These are phyloP conservation scores for Dichotomocladium elegans DNA, from an alignment of 371 early-diverging fungal species.

Conservation along the genomic window DNA sequence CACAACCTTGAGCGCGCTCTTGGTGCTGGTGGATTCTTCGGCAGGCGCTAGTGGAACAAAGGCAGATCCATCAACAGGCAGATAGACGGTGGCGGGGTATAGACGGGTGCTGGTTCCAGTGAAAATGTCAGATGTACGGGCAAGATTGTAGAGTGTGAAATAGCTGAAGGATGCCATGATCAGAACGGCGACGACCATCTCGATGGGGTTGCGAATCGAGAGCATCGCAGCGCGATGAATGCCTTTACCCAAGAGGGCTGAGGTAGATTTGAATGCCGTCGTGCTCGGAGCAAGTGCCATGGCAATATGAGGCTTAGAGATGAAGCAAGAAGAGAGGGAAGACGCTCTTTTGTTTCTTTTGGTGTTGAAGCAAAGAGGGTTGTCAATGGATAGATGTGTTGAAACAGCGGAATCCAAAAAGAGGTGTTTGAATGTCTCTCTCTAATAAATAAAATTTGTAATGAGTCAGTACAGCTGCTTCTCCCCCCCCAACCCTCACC, in stretches of 20 bases:
- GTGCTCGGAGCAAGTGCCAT: conserved; percentile 1
- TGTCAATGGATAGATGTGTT: background rate
- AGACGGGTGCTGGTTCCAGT: conserved; percentile 49
- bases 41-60: conserved; percentile 8
- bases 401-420: background rate
- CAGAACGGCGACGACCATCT: conserved; percentile 72
- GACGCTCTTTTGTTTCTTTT: no score
- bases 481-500: no score
- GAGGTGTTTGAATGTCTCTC: no score
- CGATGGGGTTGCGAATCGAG: conserved; percentile 69
- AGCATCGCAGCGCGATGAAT: conserved; percentile 21
- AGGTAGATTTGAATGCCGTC: conserved; percentile 3
- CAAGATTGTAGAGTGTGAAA: conserved; percentile 72
- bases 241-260: conserved; percentile 18
- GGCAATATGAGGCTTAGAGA: background rate
- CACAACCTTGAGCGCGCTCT: conserved; percentile 50
- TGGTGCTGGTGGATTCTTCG: conserved; percentile 2
- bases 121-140: conserved; percentile 71
- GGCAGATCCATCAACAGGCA: conserved; percentile 23
- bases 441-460: no score
- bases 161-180: conserved; percentile 74
- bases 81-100: conserved; percentile 52
- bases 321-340: background rate
- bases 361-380: background rate
- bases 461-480: no score